Base-by-base conservation (phyloP, 352 stramenopile genomes). In the Pilasporangium apinafurcum region DNA sequence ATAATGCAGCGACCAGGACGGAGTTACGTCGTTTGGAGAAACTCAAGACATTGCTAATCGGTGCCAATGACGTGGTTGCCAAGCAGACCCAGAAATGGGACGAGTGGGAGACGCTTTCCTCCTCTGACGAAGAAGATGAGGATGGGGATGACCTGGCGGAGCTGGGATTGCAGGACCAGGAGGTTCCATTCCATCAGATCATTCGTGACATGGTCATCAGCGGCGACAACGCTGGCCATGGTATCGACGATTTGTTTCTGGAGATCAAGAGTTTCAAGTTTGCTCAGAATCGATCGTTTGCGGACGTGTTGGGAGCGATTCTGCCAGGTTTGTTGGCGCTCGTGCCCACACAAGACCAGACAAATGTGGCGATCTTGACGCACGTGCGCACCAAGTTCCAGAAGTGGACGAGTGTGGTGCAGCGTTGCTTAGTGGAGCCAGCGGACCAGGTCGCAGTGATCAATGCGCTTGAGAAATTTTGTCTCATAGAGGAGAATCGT, bases 201-300 rank as follows among this genome's bases (percentile, higher is more conserved):
- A 77, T 93, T 38, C 77, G 73, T 37, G 81, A 93, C 40, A 90
- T 86, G 49, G 79, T 93, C 24, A 75, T 70, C 49, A 85, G 65
- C 13, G 81, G 81, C 18, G 81, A 93, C 46, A 58, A 62, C 2
- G 78, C 72, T 3, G 76, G 74, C 17, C 75, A 93, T 62, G 75
- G 76, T 33, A 73, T 95, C 35, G 84, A 96, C 42, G 92, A 96
- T 61, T 61, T 95, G 47, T 88, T 95, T 50, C 85, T 96, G 65
- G 86, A 96, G 64, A 96, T 96, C 58, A 96, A 96, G 72, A 90
- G 83, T 45, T 96, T 88, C 59, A 96, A 96, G 59, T 96, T 96
- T 57, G 83, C 86, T n/a, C 83, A 96, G 61, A 96, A 96, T 62
- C 64, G 79, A 8, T 72, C 78, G 46, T 92, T 93, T 38, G 65